A percentile compares a stretch with the other conserved stretches of the same genome.
These are phyloP conservation scores for Solanum chiquidenum DNA, from an alignment of 257 asterid genomes.

Conservation along the genomic window DNA sequence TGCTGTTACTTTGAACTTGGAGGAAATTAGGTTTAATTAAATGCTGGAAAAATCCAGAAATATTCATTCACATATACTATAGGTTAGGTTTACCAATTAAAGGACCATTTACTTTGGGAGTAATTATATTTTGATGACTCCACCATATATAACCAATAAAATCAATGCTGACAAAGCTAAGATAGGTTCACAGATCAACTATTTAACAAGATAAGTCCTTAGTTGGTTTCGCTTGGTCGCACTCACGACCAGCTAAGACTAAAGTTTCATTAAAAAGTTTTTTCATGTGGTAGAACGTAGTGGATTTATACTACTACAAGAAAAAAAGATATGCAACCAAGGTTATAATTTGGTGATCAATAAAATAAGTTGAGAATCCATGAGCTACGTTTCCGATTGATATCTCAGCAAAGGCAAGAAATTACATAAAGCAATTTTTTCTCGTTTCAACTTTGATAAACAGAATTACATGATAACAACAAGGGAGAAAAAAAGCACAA, in stretches of 20 bases:
- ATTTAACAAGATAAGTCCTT: neutral
- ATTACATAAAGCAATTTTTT: too few relatives aligned
- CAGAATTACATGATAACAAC: neutral
- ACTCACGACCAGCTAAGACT: neutral
- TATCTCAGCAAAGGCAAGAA: neutral
- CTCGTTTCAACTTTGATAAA: neutral
- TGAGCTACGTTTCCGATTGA: neutral
- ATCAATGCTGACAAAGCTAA: neutral
- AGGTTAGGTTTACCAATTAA: neutral
- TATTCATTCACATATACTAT: neutral
- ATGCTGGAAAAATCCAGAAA: neutral
- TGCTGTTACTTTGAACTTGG: neutral
- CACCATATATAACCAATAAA: neutral
- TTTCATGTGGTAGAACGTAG: neutral
- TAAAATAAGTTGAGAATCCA: neutral
- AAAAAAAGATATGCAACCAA: neutral
- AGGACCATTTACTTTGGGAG: neutral
- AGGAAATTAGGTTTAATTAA: neutral
- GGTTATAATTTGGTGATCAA: neutral
- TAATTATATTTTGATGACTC: neutral
- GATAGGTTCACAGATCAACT: neutral
- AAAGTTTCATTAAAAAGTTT: too few relatives aligned
- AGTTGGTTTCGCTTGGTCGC: too few relatives aligned
- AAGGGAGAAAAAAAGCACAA: neutral
- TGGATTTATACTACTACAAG: neutral